Percentiles rank a stretch among this genome's conserved stretches.
Evolutionary conservation across 352 stramenopile genomes (phyloP).

Genomic region (Thraustotheca clavata): DNA sequence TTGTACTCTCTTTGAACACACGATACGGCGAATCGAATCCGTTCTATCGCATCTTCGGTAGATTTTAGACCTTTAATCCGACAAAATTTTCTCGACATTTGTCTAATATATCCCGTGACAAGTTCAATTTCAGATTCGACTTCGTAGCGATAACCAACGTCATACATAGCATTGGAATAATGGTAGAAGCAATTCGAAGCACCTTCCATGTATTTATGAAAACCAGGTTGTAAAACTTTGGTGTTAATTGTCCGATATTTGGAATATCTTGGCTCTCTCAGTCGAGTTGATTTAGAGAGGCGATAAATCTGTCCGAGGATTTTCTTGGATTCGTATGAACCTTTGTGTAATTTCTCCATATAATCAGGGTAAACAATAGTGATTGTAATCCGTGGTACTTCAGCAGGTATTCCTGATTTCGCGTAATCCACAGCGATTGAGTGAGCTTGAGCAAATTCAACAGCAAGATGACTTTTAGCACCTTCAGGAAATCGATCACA

Average conservation of each 20-base stretch:
- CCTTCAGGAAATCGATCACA: constrained; percentile 42
- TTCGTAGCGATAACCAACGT: constrained; percentile 47
- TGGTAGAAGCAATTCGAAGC: constrained; percentile 39
- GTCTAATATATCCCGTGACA: constrained; percentile 32
- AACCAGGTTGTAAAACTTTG: constrained; percentile 42
- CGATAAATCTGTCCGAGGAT: constrained; percentile 70
- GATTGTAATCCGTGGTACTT: constrained; percentile 39
- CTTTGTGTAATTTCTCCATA: constrained; percentile 63
- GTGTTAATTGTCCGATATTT: constrained; percentile 31
- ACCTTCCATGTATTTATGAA: constrained; percentile 33
- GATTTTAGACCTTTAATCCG: constrained; percentile 43
- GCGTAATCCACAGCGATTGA: constrained; percentile 59
- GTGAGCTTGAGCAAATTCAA: constrained; percentile 45
- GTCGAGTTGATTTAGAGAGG: constrained; percentile 36
- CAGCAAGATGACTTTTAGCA: constrained; percentile 38
- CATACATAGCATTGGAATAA: constrained; percentile 53
- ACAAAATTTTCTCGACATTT: constrained; percentile 37
- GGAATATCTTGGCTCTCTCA: constrained; percentile 32
- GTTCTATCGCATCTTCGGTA: constrained; percentile 51
- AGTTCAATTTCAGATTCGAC: constrained; percentile 56
- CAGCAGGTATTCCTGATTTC: constrained; percentile 36
- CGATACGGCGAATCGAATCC: constrained; percentile 20
- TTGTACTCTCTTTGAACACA: constrained; percentile 19
- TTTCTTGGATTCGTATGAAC: constrained; percentile 55
- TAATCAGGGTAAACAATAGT: constrained; percentile 69